These are phyloP conservation scores for Pneumocystis murina DNA, from an alignment of 1,139 yeast species.

Conservation along the genomic window DNA sequence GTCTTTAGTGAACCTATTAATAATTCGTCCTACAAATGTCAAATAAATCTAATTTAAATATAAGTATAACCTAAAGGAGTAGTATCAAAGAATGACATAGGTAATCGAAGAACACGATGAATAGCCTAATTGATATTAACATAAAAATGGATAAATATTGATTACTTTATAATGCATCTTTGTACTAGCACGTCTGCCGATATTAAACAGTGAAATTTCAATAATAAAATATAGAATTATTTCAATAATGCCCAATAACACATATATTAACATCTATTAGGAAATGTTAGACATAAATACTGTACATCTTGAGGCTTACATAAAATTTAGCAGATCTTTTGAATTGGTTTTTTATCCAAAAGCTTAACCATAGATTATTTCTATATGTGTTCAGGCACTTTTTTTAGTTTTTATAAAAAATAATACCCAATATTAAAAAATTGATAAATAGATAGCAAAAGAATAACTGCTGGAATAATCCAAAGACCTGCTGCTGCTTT, in stretches of 20 bases:
- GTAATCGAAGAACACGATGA: constrained; percentile 45
- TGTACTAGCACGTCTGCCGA: neutral
- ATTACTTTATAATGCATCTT: neutral
- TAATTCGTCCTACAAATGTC: constrained; percentile 55
- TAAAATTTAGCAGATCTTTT: neutral
- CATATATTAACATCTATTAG: neutral
- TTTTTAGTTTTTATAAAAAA: neutral
- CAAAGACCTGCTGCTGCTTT: constrained; percentile 60
- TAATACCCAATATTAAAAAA: constrained; percentile 40
- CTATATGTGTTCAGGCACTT: neutral
- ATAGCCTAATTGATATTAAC: constrained; percentile 21
- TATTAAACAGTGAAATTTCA: neutral
- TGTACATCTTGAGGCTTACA: neutral
- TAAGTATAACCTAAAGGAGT: constrained; percentile 39
- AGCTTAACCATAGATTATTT: constrained; percentile 82
- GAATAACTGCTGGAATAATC: constrained; percentile 31
- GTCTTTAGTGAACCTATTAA: constrained; percentile 89
- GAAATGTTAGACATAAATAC: neutral
- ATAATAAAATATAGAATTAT: neutral
- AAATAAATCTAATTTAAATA: neutral
- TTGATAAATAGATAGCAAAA: constrained; percentile 34
- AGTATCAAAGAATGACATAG: constrained; percentile 94
- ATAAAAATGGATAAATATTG: neutral
- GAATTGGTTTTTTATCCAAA: constrained; percentile 48
- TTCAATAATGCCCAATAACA: neutral